These are phyloP conservation scores for Phaeosphaeria sp. DNA, from an alignment of 2,329 filamentous ascomycete genomes.

Conservation along the genomic window DNA sequence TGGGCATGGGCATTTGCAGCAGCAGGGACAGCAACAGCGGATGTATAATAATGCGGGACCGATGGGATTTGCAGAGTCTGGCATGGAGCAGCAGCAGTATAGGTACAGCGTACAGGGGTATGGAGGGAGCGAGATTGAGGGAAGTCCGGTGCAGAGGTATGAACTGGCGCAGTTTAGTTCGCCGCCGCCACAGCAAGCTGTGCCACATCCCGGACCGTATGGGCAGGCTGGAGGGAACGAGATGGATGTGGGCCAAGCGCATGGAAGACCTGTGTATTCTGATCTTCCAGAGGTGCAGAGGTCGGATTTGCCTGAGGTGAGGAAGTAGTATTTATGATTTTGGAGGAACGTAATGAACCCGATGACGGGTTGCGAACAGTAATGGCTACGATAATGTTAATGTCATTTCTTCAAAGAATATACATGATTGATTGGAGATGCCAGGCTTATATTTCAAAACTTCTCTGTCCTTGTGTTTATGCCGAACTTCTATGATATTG, in stretches of 20 bases:
- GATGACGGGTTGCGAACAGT: no score
- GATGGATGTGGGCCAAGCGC: neutral
- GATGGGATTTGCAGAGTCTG: neutral
- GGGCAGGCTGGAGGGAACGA: neutral
- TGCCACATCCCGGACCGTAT: neutral
- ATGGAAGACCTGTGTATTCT: neutral
- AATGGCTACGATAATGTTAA: no score
- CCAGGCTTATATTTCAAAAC: no score
- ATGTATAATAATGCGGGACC: neutral
- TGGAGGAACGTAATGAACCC: no score
- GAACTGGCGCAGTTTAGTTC: conserved; percentile 1
- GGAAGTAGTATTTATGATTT: neutral
- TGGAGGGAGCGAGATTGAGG: neutral
- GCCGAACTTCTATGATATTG: no score
- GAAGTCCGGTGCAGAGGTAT: neutral
- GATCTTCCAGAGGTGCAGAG: neutral
- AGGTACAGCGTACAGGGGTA: neutral
- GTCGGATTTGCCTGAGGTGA: neutral
- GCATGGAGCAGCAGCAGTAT: neutral
- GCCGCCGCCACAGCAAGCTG: neutral
- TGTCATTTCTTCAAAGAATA: neutral
- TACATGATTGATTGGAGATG: no score
- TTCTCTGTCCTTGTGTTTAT: no score
- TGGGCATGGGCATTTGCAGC: neutral
- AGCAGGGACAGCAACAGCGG: neutral